Base-by-base conservation (phyloP, 345 rosid genomes). In the Sapria himalayana region DNA sequence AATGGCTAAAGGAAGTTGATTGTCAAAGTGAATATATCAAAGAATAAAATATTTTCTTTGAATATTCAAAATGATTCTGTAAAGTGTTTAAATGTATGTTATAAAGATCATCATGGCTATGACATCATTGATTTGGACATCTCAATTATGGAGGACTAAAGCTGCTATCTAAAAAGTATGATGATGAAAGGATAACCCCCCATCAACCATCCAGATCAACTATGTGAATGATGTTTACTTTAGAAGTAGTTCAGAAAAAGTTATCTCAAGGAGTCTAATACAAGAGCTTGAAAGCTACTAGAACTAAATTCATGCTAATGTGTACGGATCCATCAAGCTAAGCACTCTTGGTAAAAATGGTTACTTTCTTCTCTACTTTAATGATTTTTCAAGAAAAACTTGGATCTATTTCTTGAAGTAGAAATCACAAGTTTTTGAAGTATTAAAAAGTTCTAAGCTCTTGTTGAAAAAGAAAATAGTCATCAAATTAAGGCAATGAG, bases 31-130 rank as follows among this genome's bases (percentile, higher is more conserved):
- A 19, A 12, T 8, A 25, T 43, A 35, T 15, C 35, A 5, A 43
- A 16, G 9, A 43, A 43, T 5, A 43, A 1, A 14, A 41, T 41
- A 21, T 41, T 41, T n/a, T n/a, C n/a, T n/a, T n/a, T n/a, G n/a
- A n/a, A n/a, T n/a, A n/a, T n/a, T n/a, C n/a, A n/a, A n/a, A n/a
- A n/a, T n/a, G n/a, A n/a, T n/a, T n/a, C n/a, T n/a, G n/a, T n/a
- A n/a, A n/a, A n/a, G n/a, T n/a, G n/a, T n/a, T n/a, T n/a, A n/a
- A n/a, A n/a, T n/a, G n/a, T n/a, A n/a, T n/a, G n/a, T n/a, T n/a
- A n/a, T n/a, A n/a, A n/a, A n/a, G n/a, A n/a, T n/a, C n/a, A n/a
- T n/a, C n/a, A n/a, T n/a, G n/a, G n/a, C n/a, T n/a, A n/a, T n/a
- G n/a, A n/a, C n/a, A n/a, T n/a, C n/a, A n/a, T n/a, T n/a, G n/a